Conservation (phyloP, 2,329 filamentous ascomycete genomes). For the Aspergillus luchuensis region DNA sequence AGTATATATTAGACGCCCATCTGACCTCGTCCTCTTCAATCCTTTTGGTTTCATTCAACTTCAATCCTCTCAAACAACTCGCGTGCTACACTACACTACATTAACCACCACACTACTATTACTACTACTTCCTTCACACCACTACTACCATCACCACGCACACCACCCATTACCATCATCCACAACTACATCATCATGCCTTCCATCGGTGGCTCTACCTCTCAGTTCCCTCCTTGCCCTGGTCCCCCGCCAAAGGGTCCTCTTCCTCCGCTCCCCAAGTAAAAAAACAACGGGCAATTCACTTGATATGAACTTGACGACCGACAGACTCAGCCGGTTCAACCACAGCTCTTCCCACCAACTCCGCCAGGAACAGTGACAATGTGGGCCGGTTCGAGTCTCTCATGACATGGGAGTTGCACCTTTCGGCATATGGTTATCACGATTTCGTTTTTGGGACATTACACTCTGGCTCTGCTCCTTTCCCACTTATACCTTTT, state of each 20-base stretch:
- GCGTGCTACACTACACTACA: constrained; percentile 1
- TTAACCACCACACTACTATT: constrained; percentile 10
- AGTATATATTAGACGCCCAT: constrained; percentile 24
- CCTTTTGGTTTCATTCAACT: constrained; percentile 7
- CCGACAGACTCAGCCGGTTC: constrained; percentile 28
- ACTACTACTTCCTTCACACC: neutral
- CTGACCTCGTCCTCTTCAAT: constrained; percentile 17
- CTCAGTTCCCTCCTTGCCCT: constrained; percentile 44
- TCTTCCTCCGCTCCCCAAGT: constrained; percentile 43
- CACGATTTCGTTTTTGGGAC: constrained; percentile 35
- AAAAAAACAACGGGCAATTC: constrained; percentile 30
- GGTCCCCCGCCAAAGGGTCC: constrained; percentile 44
- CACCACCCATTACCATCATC: constrained; percentile 1
- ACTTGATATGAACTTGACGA: constrained; percentile 37
- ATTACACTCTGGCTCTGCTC: constrained; percentile 25
- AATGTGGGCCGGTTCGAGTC: constrained; percentile 19
- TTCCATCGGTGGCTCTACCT: constrained; percentile 35
- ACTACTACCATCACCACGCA: constrained; percentile 16
- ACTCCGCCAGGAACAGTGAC: constrained; percentile 2
- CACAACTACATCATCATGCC: constrained; percentile 32
- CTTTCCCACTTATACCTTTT: constrained; percentile 17
- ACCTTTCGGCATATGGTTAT: constrained; percentile 33
- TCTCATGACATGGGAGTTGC: constrained; percentile 23
- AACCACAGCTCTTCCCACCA: constrained; percentile 23
- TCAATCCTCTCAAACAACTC: neutral